A percentile compares a stretch with the other conserved stretches of the same genome.
Conservation (phyloP, 2,329 filamentous ascomycete species). For the Hymenoscyphus albidus region DNA sequence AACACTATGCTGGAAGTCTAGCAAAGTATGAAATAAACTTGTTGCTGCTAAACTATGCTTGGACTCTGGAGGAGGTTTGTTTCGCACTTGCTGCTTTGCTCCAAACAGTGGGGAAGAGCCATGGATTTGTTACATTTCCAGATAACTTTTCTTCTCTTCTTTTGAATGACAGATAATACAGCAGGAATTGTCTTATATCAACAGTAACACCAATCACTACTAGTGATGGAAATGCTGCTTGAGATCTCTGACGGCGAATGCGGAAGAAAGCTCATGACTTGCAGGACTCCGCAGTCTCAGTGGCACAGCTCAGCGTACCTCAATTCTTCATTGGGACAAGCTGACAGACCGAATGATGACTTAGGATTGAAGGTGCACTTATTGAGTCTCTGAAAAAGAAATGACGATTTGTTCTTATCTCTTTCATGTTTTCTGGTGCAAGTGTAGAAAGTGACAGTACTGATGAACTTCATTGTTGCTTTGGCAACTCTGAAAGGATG, state of each 20-base stretch:
- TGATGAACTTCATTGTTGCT: neutral
- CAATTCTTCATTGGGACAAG: neutral
- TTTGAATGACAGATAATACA: neutral
- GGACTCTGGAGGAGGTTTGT: neutral
- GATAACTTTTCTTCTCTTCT: neutral
- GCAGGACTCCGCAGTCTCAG: neutral
- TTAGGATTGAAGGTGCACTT: neutral
- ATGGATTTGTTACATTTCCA: neutral
- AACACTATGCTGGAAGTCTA: neutral
- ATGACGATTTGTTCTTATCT: neutral
- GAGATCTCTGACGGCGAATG: neutral
- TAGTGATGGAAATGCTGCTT: neutral
- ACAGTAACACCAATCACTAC: neutral
- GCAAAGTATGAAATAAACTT: neutral
- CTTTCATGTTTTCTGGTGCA: neutral
- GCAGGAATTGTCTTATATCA: neutral
- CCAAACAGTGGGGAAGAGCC: neutral
- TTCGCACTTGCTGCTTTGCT: neutral
- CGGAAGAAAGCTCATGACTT: neutral
- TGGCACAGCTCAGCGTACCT: neutral
- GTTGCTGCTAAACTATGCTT: neutral
- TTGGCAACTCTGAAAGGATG: neutral
- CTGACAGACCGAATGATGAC: neutral
- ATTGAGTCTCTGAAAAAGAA: neutral
- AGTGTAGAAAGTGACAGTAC: neutral